A percentile compares a stretch with the other conserved stretches of the same genome.
Conservation (phyloP, 1,284 basidiomycete species). For the Porogramme epimiltina region DNA sequence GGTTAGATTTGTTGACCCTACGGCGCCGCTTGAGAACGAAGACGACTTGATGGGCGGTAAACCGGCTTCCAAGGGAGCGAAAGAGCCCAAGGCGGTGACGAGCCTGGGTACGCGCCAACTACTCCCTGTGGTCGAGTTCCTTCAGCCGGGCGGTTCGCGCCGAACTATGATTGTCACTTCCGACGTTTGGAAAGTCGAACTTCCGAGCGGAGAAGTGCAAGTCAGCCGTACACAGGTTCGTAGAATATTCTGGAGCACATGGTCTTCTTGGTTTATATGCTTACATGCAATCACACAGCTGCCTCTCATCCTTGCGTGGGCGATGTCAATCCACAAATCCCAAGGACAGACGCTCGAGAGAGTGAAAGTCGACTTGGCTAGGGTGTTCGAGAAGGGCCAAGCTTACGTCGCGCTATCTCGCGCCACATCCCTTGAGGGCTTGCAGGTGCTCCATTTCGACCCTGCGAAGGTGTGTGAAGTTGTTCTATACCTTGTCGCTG, state of each 20-base stretch:
- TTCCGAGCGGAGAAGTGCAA: slow-evolving; percentile 82
- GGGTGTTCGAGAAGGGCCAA: slow-evolving; percentile 88
- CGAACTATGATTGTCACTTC: slow-evolving; percentile 50
- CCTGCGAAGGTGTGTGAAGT: slow-evolving; percentile 59
- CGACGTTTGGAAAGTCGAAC: slow-evolving; percentile 85
- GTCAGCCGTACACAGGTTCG: slow-evolving; percentile 71
- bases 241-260: neutral
- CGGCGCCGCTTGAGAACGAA: slow-evolving; percentile 22
- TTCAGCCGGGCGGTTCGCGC: slow-evolving; percentile 39
- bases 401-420: slow-evolving; percentile 94
- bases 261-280: neutral
- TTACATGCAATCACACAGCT: slow-evolving; percentile 42
- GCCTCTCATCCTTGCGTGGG: slow-evolving; percentile 86
- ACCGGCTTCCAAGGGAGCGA: slow-evolving; percentile 25
- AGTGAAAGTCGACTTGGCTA: slow-evolving; percentile 81
- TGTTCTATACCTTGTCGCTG: neutral
- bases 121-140: slow-evolving; percentile 39
- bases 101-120: slow-evolving; percentile 14
- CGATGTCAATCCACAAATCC: slow-evolving; percentile 94
- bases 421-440: slow-evolving; percentile 80
- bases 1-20: slow-evolving; percentile 52
- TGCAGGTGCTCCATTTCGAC: slow-evolving; percentile 86
- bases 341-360: slow-evolving; percentile 90
- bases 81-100: slow-evolving; percentile 18
- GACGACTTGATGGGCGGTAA: slow-evolving; percentile 29